These are phyloP conservation scores for Chaetomium tenue DNA, from an alignment of 495 filamentous ascomycete species.

Conservation along the genomic window DNA sequence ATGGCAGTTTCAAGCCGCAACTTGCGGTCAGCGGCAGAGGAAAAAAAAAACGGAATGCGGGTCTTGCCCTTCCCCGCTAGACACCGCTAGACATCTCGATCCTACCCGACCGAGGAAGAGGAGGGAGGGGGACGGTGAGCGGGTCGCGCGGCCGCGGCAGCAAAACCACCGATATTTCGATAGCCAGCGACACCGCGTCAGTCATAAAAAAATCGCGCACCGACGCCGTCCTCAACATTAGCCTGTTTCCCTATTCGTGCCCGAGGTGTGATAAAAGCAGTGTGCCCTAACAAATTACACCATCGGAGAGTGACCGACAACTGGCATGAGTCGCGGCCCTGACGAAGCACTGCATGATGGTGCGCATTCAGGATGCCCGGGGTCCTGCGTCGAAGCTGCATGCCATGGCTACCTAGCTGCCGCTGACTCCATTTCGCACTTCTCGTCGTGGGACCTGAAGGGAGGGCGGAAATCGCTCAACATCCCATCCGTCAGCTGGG, in stretches of 20 bases:
- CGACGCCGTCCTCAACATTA: constrained; percentile 21
- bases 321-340: neutral
- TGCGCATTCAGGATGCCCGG: neutral
- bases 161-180: constrained; percentile 10
- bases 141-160: constrained; percentile 13
- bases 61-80: constrained; percentile 15
- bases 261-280: neutral
- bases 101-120: neutral
- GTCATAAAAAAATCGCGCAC: constrained; percentile 36
- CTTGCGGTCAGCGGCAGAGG: constrained; percentile 21
- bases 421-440: neutral
- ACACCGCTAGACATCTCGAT: constrained; percentile 9
- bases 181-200: constrained; percentile 1
- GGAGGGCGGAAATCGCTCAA: constrained; percentile 11
- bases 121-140: neutral
- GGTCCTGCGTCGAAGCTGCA: neutral
- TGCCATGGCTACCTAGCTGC: neutral
- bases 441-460: neutral
- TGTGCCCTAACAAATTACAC: neutral
- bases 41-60: constrained; percentile 19
- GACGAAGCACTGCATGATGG: neutral
- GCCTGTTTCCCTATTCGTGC: constrained; percentile 23
- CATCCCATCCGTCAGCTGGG: neutral
- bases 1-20: constrained; percentile 22
- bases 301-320: constrained; percentile 2